Base-by-base conservation (phyloP, 2,329 filamentous ascomycete genomes). In the Cladosporium velox region DNA sequence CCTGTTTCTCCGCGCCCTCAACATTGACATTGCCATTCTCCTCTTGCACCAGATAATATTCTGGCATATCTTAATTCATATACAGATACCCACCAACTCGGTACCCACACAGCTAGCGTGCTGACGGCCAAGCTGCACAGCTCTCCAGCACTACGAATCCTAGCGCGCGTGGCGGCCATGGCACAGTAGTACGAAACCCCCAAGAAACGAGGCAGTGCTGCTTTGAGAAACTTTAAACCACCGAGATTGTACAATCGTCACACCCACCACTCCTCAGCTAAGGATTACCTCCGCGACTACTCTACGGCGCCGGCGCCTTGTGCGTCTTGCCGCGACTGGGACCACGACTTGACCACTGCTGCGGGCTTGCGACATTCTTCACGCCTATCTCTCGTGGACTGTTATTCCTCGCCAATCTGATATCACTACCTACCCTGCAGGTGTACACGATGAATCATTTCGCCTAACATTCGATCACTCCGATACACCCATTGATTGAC, bases 151-250 rank as follows among this genome's bases (percentile, higher is more conserved):
- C 55, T 38, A 47, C 57, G 38, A 41, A 59, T 47, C 57, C 35
- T 35, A 32, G 57, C 35, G 57, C 57, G 57, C 57, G 57, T 30
- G 32, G 34, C 34, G 55, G 58, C 26, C 41, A 60, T 60, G 41
- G 58, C 58, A 60, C 58, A 49, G 58, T 60, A 60, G 44, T 15
- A 35, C 59, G 44, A 51, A 58, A 32, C 4, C 30, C 58, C 59
- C 59, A 52, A 54, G 47, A 62, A 62, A 52, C 59, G 59, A 62
- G 59, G 59, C 59, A 51, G 59, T 62, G 59, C 59, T 62, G 59
- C 59, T 52, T 52, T 38, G 38, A 11, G 21, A 44, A 59, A 59
- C 18, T 30, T 59, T 35, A 24, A 26, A 41, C 32, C 21, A 58
- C 12, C 24, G 49, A 58, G 55, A n/a, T 26, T 28, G 28, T 30